Conservation (phyloP, 2,329 filamentous ascomycete genomes). For the Cladophialophora bantiana region DNA sequence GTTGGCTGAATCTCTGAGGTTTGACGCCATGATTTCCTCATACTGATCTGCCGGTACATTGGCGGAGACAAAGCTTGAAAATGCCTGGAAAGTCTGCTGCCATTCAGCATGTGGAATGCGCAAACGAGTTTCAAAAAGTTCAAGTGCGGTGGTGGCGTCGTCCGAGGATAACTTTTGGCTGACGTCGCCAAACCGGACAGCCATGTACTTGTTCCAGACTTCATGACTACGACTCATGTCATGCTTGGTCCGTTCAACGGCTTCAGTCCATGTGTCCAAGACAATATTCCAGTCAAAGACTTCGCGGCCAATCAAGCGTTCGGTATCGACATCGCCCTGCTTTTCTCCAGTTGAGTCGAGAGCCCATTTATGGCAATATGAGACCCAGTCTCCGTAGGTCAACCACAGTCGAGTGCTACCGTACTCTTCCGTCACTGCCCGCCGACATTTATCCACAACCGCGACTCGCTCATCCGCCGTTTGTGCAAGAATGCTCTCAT, state of each 20-base stretch:
- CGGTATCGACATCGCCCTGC: constrained; percentile 58
- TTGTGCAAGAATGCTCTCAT: constrained; percentile 65
- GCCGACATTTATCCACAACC: constrained; percentile 66
- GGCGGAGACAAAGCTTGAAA: constrained; percentile 65
- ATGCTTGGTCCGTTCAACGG: constrained; percentile 64
- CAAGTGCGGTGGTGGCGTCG: constrained; percentile 57
- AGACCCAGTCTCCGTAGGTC: constrained; percentile 68
- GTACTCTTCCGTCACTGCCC: constrained; percentile 67
- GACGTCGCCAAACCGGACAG: constrained; percentile 62
- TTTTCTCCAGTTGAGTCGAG: constrained; percentile 49
- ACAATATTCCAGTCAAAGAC: constrained; percentile 65
- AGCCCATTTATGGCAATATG: constrained; percentile 62
- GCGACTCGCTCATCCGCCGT: constrained; percentile 64
- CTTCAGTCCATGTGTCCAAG: constrained; percentile 63
- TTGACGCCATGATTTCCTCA: constrained; percentile 65
- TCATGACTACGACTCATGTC: constrained; percentile 67
- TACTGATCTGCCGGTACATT: constrained; percentile 56
- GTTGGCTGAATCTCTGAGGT: constrained; percentile 57
- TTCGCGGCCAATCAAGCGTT: constrained; percentile 64
- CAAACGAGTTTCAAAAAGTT: constrained; percentile 62
- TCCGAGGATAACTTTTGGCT: constrained; percentile 55
- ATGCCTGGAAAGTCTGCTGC: constrained; percentile 65
- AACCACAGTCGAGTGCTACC: constrained; percentile 67
- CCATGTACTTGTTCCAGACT: constrained; percentile 67
- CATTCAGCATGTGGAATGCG: constrained; percentile 65